Conservation (phyloP, 2,329 filamentous ascomycete species). For the Dactylellina sp. region DNA sequence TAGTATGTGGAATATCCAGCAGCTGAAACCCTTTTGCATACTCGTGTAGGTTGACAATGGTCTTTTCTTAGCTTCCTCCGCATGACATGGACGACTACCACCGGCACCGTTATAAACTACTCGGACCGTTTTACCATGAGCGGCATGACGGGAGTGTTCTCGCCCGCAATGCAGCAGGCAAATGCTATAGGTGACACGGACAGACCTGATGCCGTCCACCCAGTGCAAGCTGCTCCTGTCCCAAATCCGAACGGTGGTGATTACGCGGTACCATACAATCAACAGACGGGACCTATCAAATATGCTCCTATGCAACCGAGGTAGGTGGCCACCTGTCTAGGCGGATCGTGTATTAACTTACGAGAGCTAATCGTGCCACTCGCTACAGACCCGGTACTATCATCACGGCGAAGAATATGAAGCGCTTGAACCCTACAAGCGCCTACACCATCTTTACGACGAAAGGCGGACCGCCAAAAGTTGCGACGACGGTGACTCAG, state of each 20-base stretch:
- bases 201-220: constrained; percentile 44
- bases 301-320: constrained; percentile 65
- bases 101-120: constrained; percentile 71
- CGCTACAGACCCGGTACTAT: constrained; percentile 60
- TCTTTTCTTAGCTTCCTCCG: constrained; percentile 37
- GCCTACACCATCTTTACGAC: constrained; percentile 62
- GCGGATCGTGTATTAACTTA: neutral
- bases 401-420: constrained; percentile 64
- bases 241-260: constrained; percentile 54
- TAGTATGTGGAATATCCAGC: constrained; percentile 60
- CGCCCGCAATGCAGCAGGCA: constrained; percentile 63
- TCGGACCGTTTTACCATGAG: constrained; percentile 74
- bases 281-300: constrained; percentile 63
- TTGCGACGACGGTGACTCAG: constrained; percentile 63
- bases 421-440: constrained; percentile 63
- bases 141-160: constrained; percentile 73
- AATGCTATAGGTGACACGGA: constrained; percentile 63
- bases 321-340: constrained; percentile 38
- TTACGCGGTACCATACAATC: constrained; percentile 62
- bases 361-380: neutral
- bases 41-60: neutral
- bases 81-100: constrained; percentile 61
- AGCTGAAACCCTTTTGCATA: neutral
- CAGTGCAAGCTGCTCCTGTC: constrained; percentile 21
- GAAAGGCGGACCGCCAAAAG: constrained; percentile 61